Evolutionary conservation across 1,139 yeast species (phyloP), one percentile per base, ranked within the genome.

Genomic region (Schizosaccharomyces versatilis): DNA sequence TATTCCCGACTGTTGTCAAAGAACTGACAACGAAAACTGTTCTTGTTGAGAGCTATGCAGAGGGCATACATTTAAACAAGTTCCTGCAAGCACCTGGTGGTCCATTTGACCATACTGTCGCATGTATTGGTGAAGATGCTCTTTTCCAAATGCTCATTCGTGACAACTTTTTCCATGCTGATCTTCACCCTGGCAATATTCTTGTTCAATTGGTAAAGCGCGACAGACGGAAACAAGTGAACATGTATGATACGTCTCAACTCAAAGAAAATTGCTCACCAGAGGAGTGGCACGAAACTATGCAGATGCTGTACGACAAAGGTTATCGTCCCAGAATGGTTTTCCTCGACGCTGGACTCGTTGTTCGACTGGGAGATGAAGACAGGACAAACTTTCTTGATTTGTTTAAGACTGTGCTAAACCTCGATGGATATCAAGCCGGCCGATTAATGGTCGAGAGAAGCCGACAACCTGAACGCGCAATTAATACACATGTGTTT

Each of bases 381-480:
- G 94, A 93, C 65, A 69, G 97, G 56, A 74, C 79, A 32, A 90
- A 93, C 65, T 90, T 90, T 64, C 77, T 93, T 51, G 96, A 86
- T 55, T 72, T 90, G 57, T 90, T 90, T 70, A 82, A 82, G 62
- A 84, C 97, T 0, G 71, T 90, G 48, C 83, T 95, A 1, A 83
- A 80, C 61, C 93, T 90, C 68, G 95, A 90, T 67, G 99, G 99
- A 0, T 86, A 84, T 64, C 75, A 74, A 60, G 97, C 96, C 0
- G 99, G 99, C 7, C 94, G 86, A 64, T 72, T 90, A 58, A 88
- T 90, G 97, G 80, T 85, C 57, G 96, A 86, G 67, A 71, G 97
- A 57, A 86, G 96, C 2, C 73, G 94, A 59, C 86, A 97, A 0
- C 98, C 99, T 0, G 94, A 84, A 56, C 83, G 95, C 0, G 97